Conservation (phyloP, 2,329 filamentous ascomycete genomes). For the Fusarium hostae region DNA sequence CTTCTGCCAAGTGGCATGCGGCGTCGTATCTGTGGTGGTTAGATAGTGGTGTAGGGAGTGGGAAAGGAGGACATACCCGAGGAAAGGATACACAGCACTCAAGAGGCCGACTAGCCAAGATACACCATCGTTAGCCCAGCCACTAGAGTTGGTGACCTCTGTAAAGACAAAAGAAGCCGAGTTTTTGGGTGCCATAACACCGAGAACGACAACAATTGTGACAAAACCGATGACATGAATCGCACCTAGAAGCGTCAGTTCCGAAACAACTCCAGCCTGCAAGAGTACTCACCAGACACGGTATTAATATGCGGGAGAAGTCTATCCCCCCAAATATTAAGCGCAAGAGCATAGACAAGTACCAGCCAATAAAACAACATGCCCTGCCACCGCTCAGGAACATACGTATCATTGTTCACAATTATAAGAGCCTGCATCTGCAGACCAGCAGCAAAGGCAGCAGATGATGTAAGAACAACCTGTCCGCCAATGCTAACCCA, state of each 20-base stretch:
- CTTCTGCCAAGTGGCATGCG: slow-evolving; percentile 49
- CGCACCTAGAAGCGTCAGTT: slow-evolving; percentile 29
- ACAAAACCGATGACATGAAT: slow-evolving; percentile 46
- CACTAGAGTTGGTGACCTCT: slow-evolving; percentile 47
- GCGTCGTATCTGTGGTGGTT: slow-evolving; percentile 47
- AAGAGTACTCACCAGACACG: slow-evolving; percentile 16
- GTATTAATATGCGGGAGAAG: slow-evolving; percentile 52
- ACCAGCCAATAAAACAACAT: slow-evolving; percentile 61
- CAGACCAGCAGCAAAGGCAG: slow-evolving; percentile 58
- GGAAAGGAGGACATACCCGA: slow-evolving; percentile 42
- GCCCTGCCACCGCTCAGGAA: slow-evolving; percentile 56
- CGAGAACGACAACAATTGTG: slow-evolving; percentile 44
- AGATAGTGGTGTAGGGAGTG: fast-evolving
- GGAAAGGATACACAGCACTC: slow-evolving; percentile 48
- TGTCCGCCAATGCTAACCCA: slow-evolving; percentile 57
- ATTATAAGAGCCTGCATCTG: slow-evolving; percentile 57
- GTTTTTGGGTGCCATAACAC: slow-evolving; percentile 48
- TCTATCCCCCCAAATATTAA: slow-evolving; percentile 57
- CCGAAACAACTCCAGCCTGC: fast-evolving
- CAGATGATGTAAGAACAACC: slow-evolving; percentile 58
- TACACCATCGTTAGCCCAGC: slow-evolving; percentile 47
- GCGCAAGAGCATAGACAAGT: slow-evolving; percentile 49
- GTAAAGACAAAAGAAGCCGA: slow-evolving; percentile 47
- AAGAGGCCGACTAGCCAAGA: slow-evolving; percentile 50
- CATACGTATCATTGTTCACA: slow-evolving; percentile 55